phyloP scores from a whole-genome alignment of 2,329 filamentous ascomycete species.

The Tolypocladium ovalisporum region DNA sequence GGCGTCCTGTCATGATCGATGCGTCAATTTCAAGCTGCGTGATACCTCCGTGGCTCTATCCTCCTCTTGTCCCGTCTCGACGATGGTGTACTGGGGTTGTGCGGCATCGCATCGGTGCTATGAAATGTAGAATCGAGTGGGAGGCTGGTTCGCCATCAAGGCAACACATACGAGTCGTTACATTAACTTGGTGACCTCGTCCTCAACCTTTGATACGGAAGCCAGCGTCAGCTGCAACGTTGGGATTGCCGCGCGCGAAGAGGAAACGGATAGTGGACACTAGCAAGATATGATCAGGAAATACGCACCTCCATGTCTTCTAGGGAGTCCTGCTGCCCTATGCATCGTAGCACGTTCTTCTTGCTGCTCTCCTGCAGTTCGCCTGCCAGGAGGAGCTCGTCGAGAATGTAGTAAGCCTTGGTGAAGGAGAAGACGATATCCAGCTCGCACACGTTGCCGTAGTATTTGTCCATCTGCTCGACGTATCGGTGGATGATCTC shows the following conservation, averaged over 20 bases:
- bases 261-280: slow-evolving; percentile 1
- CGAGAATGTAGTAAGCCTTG: slow-evolving; percentile 98
- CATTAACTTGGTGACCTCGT: slow-evolving; percentile 86
- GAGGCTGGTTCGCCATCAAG: background rate
- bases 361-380: slow-evolving; percentile 99
- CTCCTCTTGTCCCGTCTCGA: background rate
- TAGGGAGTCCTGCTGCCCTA: slow-evolving; percentile 91
- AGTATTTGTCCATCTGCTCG: slow-evolving; percentile 99
- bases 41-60: background rate
- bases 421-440: slow-evolving; percentile 99
- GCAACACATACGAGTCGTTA: slow-evolving; percentile 29
- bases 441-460: slow-evolving; percentile 98
- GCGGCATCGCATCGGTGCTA: background rate
- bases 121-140: background rate
- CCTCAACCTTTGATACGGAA: slow-evolving; percentile 56
- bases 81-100: background rate
- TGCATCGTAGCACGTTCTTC: slow-evolving; percentile 94
- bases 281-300: slow-evolving; percentile 4
- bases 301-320: slow-evolving; percentile 97
- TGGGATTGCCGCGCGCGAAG: slow-evolving; percentile 7
- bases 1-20: slow-evolving; percentile 16
- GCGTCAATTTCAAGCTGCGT: slow-evolving; percentile 14
- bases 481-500: slow-evolving; percentile 99
- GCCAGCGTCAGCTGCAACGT: slow-evolving; percentile 18
- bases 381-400: slow-evolving; percentile 87